A percentile compares a stretch with the other conserved stretches of the same genome.
Conservation (phyloP, 306 rosid species). For the Pyrus pyrifolia region DNA sequence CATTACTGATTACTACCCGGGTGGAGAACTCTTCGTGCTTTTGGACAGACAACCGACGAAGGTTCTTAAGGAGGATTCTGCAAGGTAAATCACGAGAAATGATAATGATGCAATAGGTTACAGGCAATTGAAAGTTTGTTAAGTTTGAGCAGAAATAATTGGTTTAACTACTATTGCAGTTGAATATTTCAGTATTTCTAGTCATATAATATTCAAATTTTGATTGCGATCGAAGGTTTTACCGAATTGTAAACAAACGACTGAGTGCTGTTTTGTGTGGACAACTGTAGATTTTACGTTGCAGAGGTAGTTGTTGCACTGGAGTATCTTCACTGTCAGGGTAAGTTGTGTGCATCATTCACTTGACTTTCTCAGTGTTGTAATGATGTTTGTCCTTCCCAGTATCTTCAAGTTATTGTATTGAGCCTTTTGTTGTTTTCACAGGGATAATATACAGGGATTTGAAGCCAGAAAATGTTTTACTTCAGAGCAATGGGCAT, state of each 20-base stretch:
- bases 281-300: conserved; percentile 66
- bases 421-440: neutral
- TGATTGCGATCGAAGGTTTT: neutral
- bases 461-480: conserved; percentile 93
- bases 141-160: neutral
- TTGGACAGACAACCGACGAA: conserved; percentile 82
- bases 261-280: neutral
- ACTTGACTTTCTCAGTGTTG: neutral
- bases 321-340: conserved; percentile 98
- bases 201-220: neutral
- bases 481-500: conserved; percentile 75
- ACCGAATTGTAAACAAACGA: neutral
- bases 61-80: conserved; percentile 83
- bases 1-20: conserved; percentile 87
- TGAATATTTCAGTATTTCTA: neutral
- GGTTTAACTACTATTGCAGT: neutral
- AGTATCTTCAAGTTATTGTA: neutral
- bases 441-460: conserved; percentile 93
- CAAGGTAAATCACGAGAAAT: conserved; percentile 44
- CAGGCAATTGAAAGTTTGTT: neutral
- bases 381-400: neutral
- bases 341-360: conserved; percentile 27
- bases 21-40: conserved; percentile 91
- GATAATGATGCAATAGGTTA: neutral
- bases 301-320: conserved; percentile 81